Conservation (phyloP, 2,329 filamentous ascomycete species). For the Cladosporium sphaerospermum region DNA sequence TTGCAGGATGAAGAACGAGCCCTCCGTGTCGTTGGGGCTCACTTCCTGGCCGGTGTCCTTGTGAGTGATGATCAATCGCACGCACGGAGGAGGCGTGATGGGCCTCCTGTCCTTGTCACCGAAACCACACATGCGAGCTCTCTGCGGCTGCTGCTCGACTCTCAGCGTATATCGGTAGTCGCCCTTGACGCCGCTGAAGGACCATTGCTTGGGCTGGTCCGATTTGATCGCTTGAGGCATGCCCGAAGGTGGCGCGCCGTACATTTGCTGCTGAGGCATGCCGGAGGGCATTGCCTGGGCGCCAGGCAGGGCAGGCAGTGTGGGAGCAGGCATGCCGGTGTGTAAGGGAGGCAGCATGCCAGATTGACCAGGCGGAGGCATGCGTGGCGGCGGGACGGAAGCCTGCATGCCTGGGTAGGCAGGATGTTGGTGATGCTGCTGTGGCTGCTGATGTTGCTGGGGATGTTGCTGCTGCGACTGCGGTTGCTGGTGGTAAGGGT, state of each 20-base stretch:
- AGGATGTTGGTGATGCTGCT: constrained; percentile 13
- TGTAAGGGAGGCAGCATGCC: constrained; percentile 16
- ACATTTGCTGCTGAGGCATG: constrained; percentile 10
- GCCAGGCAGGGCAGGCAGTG: constrained; percentile 4
- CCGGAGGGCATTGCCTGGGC: constrained; percentile 10
- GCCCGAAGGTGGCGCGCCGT: constrained; percentile 8
- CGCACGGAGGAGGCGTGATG: constrained; percentile 91
- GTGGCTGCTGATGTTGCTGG: constrained; percentile 11
- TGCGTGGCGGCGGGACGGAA: constrained; percentile 14
- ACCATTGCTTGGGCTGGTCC: constrained; percentile 16
- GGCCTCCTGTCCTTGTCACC: constrained; percentile 97
- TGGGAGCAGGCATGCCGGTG: constrained; percentile 12
- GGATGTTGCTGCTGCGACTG: constrained; percentile 1
- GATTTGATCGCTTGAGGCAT: constrained; percentile 12
- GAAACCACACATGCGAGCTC: constrained; percentile 97
- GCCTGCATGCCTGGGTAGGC: constrained; percentile 16
- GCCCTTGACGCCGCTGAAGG: constrained; percentile 13
- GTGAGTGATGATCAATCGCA: constrained; percentile 75
- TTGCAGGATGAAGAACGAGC: constrained; percentile 61
- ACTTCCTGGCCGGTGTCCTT: constrained; percentile 69
- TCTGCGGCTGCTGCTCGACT: constrained; percentile 83
- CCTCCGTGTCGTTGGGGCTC: constrained; percentile 66
- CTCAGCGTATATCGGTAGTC: constrained; percentile 24
- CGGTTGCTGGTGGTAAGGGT: constrained; percentile 9
- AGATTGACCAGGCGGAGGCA: constrained; percentile 7